phyloP scores from a whole-genome alignment of 2,329 filamentous ascomycete genomes.

The Monosporascus sp. region DNA sequence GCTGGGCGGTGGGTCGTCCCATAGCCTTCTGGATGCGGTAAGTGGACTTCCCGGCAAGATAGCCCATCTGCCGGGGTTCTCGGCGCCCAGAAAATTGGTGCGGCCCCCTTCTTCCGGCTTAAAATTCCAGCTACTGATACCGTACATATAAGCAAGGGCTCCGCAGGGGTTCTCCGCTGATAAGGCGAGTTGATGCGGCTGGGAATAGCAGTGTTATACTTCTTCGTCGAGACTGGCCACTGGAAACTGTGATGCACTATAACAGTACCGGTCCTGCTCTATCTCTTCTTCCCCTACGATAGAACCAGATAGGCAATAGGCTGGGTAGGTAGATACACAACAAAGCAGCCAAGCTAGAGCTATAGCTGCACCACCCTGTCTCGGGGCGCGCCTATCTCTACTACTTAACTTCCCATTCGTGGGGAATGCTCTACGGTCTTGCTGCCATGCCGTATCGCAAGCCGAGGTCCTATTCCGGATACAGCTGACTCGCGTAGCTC shows the following conservation, averaged over 20 bases:
- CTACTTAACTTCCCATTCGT: not conserved
- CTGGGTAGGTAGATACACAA: not conserved
- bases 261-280: not conserved
- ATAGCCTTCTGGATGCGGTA: not conserved
- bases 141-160: not conserved
- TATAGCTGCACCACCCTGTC: not conserved
- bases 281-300: not conserved
- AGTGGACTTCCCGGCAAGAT: not conserved
- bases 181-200: not conserved
- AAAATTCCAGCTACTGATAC: too few relatives aligned
- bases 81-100: not conserved
- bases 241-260: not conserved
- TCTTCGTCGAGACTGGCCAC: not conserved
- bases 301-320: not conserved
- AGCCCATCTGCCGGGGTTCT: not conserved
- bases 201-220: not conserved
- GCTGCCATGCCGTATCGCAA: not conserved
- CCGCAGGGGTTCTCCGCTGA: not conserved
- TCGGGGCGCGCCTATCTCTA: not conserved
- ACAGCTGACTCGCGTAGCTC: too few relatives aligned
- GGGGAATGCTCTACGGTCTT: too few relatives aligned
- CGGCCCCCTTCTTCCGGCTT: not conserved
- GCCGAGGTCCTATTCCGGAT: not conserved
- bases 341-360: not conserved
- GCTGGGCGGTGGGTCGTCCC: not conserved